Conservation (phyloP, 2,329 filamentous ascomycete species). For the Pestalotiopsis fici region DNA sequence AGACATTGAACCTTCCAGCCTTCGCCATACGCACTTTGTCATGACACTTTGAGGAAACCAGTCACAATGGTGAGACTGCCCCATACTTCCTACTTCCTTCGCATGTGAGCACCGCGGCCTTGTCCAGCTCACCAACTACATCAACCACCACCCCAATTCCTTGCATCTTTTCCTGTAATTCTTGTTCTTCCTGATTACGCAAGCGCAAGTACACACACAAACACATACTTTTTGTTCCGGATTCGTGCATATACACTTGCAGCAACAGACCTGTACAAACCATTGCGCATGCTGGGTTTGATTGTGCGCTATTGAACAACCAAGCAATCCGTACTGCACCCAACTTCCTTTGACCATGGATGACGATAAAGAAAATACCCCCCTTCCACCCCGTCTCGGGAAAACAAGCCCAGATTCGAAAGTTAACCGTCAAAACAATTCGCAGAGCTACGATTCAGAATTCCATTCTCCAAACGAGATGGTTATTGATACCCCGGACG, state of each 20-base stretch:
- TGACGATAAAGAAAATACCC: neutral
- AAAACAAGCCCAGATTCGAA: no score
- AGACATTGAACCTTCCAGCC: neutral
- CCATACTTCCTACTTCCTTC: neutral
- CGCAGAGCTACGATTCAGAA: conserved; percentile 50
- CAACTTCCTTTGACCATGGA: neutral
- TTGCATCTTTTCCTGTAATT: neutral
- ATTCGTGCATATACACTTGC: no score
- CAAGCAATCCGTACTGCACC: neutral
- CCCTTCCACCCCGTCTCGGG: neutral
- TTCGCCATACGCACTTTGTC: neutral
- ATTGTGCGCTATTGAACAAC: neutral
- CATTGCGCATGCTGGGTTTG: no score
- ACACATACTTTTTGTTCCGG: neutral
- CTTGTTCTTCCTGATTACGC: neutral
- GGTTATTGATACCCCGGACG: conserved; percentile 57
- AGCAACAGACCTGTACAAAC: no score
- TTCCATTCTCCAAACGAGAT: conserved; percentile 58
- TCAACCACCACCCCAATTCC: neutral
- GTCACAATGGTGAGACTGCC: neutral
- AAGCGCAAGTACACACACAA: neutral
- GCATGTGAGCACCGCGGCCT: neutral
- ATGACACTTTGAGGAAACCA: neutral
- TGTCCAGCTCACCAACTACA: neutral
- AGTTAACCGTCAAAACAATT: no score